Base-by-base conservation (phyloP, 1,284 basidiomycete species). In the Ceratobasidium sp. region DNA sequence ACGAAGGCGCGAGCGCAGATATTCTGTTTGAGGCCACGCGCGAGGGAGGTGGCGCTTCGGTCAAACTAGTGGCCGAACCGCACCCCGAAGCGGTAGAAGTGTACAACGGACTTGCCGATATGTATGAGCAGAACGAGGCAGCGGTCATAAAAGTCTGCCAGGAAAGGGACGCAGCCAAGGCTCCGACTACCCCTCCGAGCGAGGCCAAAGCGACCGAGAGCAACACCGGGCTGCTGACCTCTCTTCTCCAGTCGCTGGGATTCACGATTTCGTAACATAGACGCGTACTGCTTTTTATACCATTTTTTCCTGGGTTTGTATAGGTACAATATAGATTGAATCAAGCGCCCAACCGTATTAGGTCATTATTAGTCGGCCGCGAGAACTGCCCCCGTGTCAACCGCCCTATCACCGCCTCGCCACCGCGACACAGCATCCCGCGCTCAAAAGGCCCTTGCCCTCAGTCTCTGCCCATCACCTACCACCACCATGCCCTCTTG, bases 21-120 rank as follows among this genome's bases (percentile, higher is more conserved):
- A 88, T 90, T 88, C 86, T 81, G 74, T 56, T 68, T 14, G 82
- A 83, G 39, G 79, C 80, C 31, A 76, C 81, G 31, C 85, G 65
- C 5, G 75, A 72, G 24, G 68, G 62, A 22, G 71, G 71, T 49
- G 59, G 58, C 41, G 76, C 76, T 27, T 46, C 69, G 37, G 74
- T 77, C 31, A 84, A 83, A 77, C 86, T 87, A 74, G 89, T 91
- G 53, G 90, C 90, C 31, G 85, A 85, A 78, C 90, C 90, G 1
- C 82, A 84, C 59, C 78, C 78, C 54, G 84, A 85, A 41, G 79
- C 82, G 31, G 81, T 80, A 1, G 79, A 82, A 76, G 69, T 77
- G n/a, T 81, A 80, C 74, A 77, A 79, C n/a, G 75, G 71, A n/a
- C 59, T 80, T 4, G 74, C 85, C 14, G 80, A 79, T 24, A 75